phyloP scores from a whole-genome alignment of 495 filamentous ascomycete genomes.

The Tuber umbilicatum region DNA sequence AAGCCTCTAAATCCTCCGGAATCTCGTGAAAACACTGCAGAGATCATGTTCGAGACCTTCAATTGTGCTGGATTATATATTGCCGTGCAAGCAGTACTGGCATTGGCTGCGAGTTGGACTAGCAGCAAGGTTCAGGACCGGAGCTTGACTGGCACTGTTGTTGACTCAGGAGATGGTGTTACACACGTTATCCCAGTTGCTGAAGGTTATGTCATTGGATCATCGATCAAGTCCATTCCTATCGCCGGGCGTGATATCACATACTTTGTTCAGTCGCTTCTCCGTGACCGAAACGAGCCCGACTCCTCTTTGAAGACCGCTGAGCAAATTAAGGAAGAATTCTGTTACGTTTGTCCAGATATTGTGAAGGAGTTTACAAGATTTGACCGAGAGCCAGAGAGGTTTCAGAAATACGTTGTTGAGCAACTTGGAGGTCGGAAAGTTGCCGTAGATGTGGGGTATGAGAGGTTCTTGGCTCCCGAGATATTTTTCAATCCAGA shows the following conservation, averaged over 20 bases:
- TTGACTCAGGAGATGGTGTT: constrained; percentile 95
- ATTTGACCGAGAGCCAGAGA: constrained; percentile 84
- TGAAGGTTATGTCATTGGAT: constrained; percentile 97
- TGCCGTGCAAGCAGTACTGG: constrained; percentile 93
- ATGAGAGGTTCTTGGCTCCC: constrained; percentile 94
- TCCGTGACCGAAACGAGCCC: constrained; percentile 91
- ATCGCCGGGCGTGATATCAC: constrained; percentile 97
- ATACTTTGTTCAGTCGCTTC: constrained; percentile 92
- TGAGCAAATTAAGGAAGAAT: constrained; percentile 94
- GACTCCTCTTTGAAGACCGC: constrained; percentile 96
- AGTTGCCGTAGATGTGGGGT: constrained; percentile 84
- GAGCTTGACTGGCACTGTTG: constrained; percentile 95
- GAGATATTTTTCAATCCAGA: constrained; percentile 99
- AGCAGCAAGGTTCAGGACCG: constrained; percentile 94
- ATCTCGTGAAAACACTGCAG: constrained; percentile 97
- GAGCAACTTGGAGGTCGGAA: constrained; percentile 78
- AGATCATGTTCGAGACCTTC: constrained; percentile 99
- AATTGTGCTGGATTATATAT: constrained; percentile 99
- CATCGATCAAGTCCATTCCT: constrained; percentile 96
- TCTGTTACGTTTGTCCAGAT: constrained; percentile 96
- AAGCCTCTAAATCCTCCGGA: constrained; percentile 96
- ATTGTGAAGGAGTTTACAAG: constrained; percentile 95
- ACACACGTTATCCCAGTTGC: constrained; percentile 98
- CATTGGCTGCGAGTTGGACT: constrained; percentile 95
- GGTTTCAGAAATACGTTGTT: constrained; percentile 82